Percentiles rank a stretch among this genome's conserved stretches.
These are phyloP conservation scores for Stephanodiscus minutulus DNA, from an alignment of 108 stramenopile genomes.

Conservation along the genomic window DNA sequence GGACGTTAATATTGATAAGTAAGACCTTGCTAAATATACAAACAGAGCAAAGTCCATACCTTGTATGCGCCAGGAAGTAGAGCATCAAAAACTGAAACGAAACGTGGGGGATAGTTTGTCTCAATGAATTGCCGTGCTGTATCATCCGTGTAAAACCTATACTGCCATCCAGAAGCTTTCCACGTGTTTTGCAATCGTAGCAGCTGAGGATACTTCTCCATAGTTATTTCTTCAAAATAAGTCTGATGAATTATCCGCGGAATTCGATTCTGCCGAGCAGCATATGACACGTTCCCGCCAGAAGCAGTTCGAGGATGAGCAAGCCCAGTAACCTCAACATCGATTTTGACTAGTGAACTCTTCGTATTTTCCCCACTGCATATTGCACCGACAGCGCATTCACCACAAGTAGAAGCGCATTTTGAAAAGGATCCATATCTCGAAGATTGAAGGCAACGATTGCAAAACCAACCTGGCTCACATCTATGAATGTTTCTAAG, in stretches of 20 bases:
- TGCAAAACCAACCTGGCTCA: slow-evolving; percentile 58
- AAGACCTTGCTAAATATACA: neutral
- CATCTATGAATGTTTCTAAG: slow-evolving; percentile 25
- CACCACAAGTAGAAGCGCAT: slow-evolving; percentile 42
- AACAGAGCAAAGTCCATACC: slow-evolving; percentile 11
- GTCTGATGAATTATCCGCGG: slow-evolving; percentile 71
- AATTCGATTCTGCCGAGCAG: slow-evolving; percentile 28
- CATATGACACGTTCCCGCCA: neutral
- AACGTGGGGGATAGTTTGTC: slow-evolving; percentile 48
- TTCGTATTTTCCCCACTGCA: slow-evolving; percentile 25
- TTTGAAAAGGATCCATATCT: slow-evolving; percentile 47
- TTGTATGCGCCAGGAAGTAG: slow-evolving; percentile 55
- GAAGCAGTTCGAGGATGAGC: slow-evolving; percentile 2
- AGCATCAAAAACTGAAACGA: slow-evolving; percentile 49
- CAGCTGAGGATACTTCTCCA: slow-evolving; percentile 54
- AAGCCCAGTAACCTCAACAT: slow-evolving; percentile 29
- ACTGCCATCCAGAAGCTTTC: slow-evolving; percentile 52
- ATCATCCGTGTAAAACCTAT: slow-evolving; percentile 53
- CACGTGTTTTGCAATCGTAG: slow-evolving; percentile 53
- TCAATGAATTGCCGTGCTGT: slow-evolving; percentile 41
- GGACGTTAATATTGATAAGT: neutral
- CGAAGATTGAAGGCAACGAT: slow-evolving; percentile 49
- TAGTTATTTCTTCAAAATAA: slow-evolving; percentile 58
- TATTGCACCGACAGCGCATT: slow-evolving; percentile 38
- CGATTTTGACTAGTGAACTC: slow-evolving; percentile 20